phyloP scores from a whole-genome alignment of 1,284 basidiomycete species.

The Ceratobasidium sp. region DNA sequence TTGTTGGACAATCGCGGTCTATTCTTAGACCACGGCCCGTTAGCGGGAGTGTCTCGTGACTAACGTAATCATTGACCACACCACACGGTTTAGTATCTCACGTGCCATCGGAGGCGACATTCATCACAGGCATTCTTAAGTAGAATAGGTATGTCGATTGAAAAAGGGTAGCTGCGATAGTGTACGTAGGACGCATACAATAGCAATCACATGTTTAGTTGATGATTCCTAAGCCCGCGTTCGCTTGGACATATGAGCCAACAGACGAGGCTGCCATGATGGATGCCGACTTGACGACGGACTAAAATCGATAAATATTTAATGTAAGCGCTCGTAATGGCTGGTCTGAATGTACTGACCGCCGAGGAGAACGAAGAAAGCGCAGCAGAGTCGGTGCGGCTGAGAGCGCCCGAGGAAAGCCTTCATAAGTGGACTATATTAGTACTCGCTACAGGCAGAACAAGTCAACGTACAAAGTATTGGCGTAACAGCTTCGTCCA shows the following conservation, averaged over 20 bases:
- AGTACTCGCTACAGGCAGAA: background rate
- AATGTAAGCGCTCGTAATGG: background rate
- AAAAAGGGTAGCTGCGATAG: too few species aligned
- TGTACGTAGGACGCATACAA: background rate
- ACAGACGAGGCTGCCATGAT: slow-evolving; percentile 32
- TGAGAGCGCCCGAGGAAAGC: slow-evolving; percentile 15
- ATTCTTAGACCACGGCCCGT: too few species aligned
- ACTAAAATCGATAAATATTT: background rate
- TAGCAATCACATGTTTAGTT: background rate
- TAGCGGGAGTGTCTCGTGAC: too few species aligned
- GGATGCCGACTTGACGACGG: slow-evolving; percentile 27
- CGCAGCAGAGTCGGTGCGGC: slow-evolving; percentile 7
- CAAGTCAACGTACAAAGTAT: slow-evolving; percentile 12
- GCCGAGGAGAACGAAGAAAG: slow-evolving; percentile 9
- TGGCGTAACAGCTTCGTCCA: slow-evolving; percentile 24
- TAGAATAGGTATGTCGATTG: too few species aligned
- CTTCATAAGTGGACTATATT: background rate
- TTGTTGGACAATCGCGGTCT: too few species aligned
- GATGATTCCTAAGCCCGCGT: slow-evolving; percentile 25
- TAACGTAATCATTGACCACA: too few species aligned
- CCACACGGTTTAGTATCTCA: too few species aligned
- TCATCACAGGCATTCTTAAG: too few species aligned
- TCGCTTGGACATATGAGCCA: slow-evolving; percentile 31
- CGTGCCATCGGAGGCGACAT: too few species aligned
- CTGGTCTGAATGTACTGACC: background rate